These are phyloP conservation scores for Pinus taeda DNA, from an alignment of 75 land plant genomes.

Conservation along the genomic window DNA sequence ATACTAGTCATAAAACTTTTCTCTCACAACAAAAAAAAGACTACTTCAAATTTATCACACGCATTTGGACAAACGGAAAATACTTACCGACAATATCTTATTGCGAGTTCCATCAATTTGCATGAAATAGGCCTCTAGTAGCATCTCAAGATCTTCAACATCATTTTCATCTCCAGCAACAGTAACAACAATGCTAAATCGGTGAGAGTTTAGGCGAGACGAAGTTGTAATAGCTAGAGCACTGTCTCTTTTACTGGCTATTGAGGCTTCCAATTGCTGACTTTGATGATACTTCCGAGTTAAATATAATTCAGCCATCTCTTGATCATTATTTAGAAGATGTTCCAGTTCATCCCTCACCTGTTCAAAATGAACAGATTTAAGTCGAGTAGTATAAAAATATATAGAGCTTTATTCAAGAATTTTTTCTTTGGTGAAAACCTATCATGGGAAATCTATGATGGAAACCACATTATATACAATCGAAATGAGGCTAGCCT, in stretches of 20 bases:
- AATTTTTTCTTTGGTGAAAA: neutral
- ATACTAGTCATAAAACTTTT: too few species aligned
- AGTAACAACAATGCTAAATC: conserved; percentile 42
- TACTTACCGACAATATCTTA: conserved; percentile 76
- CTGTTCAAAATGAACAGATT: conserved; percentile 26
- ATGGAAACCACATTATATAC: too few species aligned
- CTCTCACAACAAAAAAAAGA: too few species aligned
- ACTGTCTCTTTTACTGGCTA: conserved; percentile 24
- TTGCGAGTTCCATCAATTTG: conserved; percentile 94
- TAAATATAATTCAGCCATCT: conserved; percentile 91
- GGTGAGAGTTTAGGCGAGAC: conserved; percentile 30
- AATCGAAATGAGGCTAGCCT: too few species aligned
- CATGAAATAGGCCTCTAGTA: conserved; percentile 96
- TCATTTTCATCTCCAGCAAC: conserved; percentile 45
- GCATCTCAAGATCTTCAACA: conserved; percentile 96
- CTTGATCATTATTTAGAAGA: conserved; percentile 83
- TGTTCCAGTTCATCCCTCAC: conserved; percentile 95
- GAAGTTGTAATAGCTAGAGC: conserved; percentile 27
- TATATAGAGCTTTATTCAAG: neutral
- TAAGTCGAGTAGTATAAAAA: neutral
- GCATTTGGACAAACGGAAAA: too few species aligned
- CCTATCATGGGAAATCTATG: neutral
- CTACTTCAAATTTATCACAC: too few species aligned
- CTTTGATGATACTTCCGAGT: conserved; percentile 69
- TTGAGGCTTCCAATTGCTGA: conserved; percentile 64